Conservation (phyloP, 495 filamentous ascomycete genomes). For the Hyaloscypha bicolor region DNA sequence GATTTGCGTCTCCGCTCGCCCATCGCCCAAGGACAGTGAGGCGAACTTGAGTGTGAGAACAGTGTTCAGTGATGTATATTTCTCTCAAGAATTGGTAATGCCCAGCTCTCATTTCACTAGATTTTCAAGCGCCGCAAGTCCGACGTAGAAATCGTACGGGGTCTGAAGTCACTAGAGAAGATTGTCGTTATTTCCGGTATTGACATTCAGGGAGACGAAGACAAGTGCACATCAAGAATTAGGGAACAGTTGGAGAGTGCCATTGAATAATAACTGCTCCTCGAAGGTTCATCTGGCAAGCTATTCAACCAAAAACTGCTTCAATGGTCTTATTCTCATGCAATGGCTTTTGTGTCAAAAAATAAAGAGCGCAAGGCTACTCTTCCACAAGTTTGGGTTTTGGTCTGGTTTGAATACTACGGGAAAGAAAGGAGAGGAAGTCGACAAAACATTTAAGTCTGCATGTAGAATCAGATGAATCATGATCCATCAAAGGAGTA, state of each 20-base stretch:
- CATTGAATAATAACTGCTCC: not conserved
- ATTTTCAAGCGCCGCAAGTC: slow-evolving; percentile 63
- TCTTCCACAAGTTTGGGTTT: too few species aligned
- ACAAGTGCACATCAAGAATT: slow-evolving; percentile 17
- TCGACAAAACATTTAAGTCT: too few species aligned
- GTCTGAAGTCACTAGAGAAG: slow-evolving; percentile 64
- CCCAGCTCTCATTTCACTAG: slow-evolving; percentile 34
- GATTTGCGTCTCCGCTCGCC: slow-evolving; percentile 63
- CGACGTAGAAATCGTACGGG: slow-evolving; percentile 62
- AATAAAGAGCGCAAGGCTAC: too few species aligned
- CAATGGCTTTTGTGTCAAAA: too few species aligned
- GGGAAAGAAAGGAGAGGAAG: too few species aligned
- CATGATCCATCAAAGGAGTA: not conserved
- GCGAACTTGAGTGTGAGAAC: slow-evolving; percentile 67
- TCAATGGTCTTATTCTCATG: too few species aligned
- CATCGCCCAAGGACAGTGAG: slow-evolving; percentile 64
- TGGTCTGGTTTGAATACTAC: too few species aligned
- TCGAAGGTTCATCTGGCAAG: too few species aligned
- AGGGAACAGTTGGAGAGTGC: slow-evolving; percentile 19
- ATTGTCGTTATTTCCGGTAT: slow-evolving; percentile 45
- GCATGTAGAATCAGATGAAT: not conserved
- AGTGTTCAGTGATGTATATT: slow-evolving; percentile 61
- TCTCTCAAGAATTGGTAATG: not conserved
- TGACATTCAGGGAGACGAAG: slow-evolving; percentile 24
- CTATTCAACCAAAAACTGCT: too few species aligned